These are phyloP conservation scores for Globisporangium uncinulatum DNA, from an alignment of 352 stramenopile species.

Conservation along the genomic window DNA sequence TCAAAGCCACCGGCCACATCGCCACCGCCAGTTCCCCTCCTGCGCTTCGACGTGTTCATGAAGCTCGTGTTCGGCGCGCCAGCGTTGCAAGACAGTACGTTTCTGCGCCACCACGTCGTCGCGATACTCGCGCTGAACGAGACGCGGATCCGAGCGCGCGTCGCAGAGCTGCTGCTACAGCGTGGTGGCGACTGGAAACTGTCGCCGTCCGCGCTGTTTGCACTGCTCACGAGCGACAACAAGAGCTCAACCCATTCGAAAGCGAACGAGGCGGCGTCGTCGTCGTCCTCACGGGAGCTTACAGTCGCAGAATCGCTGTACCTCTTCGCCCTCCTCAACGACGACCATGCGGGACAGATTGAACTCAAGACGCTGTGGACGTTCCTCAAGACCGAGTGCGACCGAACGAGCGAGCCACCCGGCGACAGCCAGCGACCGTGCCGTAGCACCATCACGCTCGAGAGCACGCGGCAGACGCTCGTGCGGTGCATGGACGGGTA, in stretches of 20 bases:
- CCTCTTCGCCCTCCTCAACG: conserved; percentile 24
- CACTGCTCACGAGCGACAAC: conserved; percentile 8
- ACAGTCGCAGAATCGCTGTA: conserved; percentile 28
- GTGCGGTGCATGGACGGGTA: conserved; percentile 17
- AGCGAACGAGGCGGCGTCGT: background rate
- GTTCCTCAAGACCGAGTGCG: conserved; percentile 21
- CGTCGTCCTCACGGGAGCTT: conserved; percentile 1
- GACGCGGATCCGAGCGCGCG: conserved; percentile 5
- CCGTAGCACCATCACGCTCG: background rate
- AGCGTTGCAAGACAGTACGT: conserved; percentile 18
- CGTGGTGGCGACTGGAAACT: conserved; percentile 11
- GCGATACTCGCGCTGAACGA: conserved; percentile 19
- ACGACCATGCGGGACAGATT: conserved; percentile 16
- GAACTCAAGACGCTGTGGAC: conserved; percentile 21
- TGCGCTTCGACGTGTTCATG: conserved; percentile 54
- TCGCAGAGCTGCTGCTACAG: conserved; percentile 15
- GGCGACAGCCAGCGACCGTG: background rate
- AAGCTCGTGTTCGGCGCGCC: conserved; percentile 41
- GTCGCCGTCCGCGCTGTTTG: conserved; percentile 13
- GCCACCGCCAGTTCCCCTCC: background rate
- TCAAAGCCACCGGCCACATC: background rate
- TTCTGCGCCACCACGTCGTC: conserved; percentile 11
- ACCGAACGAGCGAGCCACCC: background rate
- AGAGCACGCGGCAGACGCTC: conserved; percentile 11
- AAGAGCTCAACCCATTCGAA: background rate